phyloP scores from a whole-genome alignment of 192 early-diverging fungal genomes.

The Mortierella alpina region DNA sequence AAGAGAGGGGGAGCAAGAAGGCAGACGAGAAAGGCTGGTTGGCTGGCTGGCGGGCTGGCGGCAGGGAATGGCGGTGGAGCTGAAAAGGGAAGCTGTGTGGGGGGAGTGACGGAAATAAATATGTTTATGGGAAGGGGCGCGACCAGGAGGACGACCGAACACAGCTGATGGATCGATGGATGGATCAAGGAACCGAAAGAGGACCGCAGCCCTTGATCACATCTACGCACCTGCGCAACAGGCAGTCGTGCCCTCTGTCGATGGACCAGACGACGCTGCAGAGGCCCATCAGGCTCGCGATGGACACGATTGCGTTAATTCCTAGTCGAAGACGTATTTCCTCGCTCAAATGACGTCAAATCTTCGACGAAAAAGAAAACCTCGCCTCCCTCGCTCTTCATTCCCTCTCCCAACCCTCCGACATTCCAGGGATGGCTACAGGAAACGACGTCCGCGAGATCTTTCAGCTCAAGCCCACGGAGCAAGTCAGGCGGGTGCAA shows the following conservation, averaged over 20 bases:
- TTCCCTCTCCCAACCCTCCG: not conserved
- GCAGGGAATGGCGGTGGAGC: too few relatives aligned
- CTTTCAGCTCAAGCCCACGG: constrained; percentile 61
- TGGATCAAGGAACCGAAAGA: too few relatives aligned
- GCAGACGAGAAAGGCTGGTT: too few relatives aligned
- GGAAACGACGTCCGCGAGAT: constrained; percentile 72
- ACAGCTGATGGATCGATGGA: too few relatives aligned
- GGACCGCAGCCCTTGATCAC: too few relatives aligned
- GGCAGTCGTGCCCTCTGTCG: not conserved
- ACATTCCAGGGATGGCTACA: constrained; percentile 40
- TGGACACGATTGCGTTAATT: too few relatives aligned
- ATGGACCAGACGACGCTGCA: not conserved
- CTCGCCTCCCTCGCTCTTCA: not conserved
- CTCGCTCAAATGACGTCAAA: not conserved
- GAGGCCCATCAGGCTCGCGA: not conserved
- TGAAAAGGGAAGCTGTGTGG: too few relatives aligned
- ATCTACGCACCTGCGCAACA: not conserved
- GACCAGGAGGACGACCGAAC: too few relatives aligned
- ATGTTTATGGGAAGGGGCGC: too few relatives aligned
- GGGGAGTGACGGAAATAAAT: too few relatives aligned
- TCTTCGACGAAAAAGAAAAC: too few relatives aligned
- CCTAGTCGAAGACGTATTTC: not conserved
- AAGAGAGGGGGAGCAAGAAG: not conserved
- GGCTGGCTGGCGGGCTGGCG: too few relatives aligned
- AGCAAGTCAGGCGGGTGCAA: constrained; percentile 32